Evolutionary conservation across 768 basidiomycete genomes (phyloP), one percentile per base, ranked within the genome.

Genomic region (Brasilioporus rufonigricans): DNA sequence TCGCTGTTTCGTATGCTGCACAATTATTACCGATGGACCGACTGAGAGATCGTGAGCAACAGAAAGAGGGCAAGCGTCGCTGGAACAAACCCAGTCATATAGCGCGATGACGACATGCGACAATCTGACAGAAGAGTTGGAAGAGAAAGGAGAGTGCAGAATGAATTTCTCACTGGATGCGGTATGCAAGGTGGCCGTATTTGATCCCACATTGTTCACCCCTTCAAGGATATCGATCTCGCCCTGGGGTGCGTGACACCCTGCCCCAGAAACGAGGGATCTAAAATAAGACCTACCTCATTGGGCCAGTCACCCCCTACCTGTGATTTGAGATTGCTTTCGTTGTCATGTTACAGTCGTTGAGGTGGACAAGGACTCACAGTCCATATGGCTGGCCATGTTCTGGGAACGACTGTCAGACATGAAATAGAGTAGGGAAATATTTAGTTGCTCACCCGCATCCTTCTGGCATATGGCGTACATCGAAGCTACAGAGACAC

Each of bases 211-310:
- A 18, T 65, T 52, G 57, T 81, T 80, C 46, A 80, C 77, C 5
- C 76, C 74, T 58, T 82, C 80, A 39, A 80, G 64, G 45, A 80
- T 76, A 62, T 82, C 80, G 45, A 80, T 72, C 60, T 82, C 79
- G 38, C 66, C 68, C 64, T 70, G 16, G 10, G 1, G n/a, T 13
- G 16, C 19, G 16, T 31, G 43, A 51, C 26, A 41, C 23, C 26
- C 16, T 33, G 16, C n/a, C 21, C 16, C 1, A 19, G 27, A 32
- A 14, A 12, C 27, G 32, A 50, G 27, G 4, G n/a, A 19, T 26
- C 6, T 13, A 24, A 14, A 40, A 29, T 7, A 41, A 27, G 29
- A 36, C 47, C 0, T 29, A 47, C 65, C n/a, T 56, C 14, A 23
- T 57, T 46, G 13, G 65, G 65, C 65, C 65, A 67, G 48, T 59